phyloP scores from a whole-genome alignment of 1,284 basidiomycete genomes.

The Fomitiporia mediterranea region DNA sequence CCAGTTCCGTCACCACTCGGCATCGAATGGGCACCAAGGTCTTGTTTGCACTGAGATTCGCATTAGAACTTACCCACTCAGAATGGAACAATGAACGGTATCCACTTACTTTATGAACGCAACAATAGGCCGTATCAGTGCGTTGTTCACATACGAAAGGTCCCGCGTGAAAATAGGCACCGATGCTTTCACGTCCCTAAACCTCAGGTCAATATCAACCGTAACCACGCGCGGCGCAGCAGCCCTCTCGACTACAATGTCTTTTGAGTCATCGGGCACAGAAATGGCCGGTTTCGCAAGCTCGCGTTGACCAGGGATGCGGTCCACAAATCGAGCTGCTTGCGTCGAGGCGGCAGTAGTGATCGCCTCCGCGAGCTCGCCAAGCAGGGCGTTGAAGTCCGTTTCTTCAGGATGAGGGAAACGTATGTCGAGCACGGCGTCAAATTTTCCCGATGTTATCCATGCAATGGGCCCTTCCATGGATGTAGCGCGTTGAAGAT shows the following conservation, averaged over 20 bases:
- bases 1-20: slow-evolving; percentile 72
- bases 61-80: slow-evolving; percentile 21
- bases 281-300: slow-evolving; percentile 84
- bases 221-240: slow-evolving; percentile 53
- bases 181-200: slow-evolving; percentile 93
- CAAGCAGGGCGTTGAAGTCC: slow-evolving; percentile 85
- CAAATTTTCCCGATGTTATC: slow-evolving; percentile 95
- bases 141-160: slow-evolving; percentile 89
- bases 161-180: slow-evolving; percentile 89
- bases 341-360: slow-evolving; percentile 33
- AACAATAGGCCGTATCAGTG: slow-evolving; percentile 94
- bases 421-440: slow-evolving; percentile 96
- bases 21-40: slow-evolving; percentile 91
- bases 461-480: slow-evolving; percentile 90
- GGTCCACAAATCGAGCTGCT: slow-evolving; percentile 54
- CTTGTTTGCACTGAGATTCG: slow-evolving; percentile 66
- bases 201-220: slow-evolving; percentile 92
- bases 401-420: slow-evolving; percentile 83
- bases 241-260: slow-evolving; percentile 31
- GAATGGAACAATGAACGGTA: neutral
- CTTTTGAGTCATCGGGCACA: slow-evolving; percentile 46
- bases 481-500: slow-evolving; percentile 83
- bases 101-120: slow-evolving; percentile 91
- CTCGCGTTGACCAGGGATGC: slow-evolving; percentile 85
- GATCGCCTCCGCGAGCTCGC: slow-evolving; percentile 88